Base-by-base conservation (phyloP, 2,329 filamentous ascomycete genomes). In the Ophiocordyceps camponoti-saundersi region DNA sequence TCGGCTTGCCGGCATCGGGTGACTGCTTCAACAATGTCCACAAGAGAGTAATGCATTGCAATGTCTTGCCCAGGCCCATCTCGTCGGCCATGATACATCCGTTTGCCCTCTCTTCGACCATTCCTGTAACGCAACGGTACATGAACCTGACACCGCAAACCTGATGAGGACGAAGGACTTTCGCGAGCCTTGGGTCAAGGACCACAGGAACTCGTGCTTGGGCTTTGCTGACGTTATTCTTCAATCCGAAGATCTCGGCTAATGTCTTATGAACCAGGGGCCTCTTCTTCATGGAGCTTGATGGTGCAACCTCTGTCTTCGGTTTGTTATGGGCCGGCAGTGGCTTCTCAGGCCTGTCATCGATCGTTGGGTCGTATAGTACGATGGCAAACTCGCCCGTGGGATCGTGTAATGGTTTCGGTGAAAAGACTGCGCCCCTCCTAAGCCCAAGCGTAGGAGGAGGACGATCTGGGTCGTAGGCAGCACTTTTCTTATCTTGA, bases 71-170 rank as follows among this genome's bases (percentile, higher is more conserved):
- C 29, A 98, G 69, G 55, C 92, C 92, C 92, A 98, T 98, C 61
- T 95, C 92, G 61, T 98, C 92, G 46, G 92, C 92, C 92, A 98
- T 98, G 61, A 98, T 98, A 65, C 92, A 98, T 2, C 92, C 92
- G 61, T 95, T 85, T 44, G 92, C 92, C 56, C 90, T 90, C 36
- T 83, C 75, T 56, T 96, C 92, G 48, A 96, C 85, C 72, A 96
- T 75, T n/a, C 92, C 92, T 1, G 90, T 96, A 6, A 92, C 88
- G 58, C 87, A 94, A 53, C 79, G 77, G 64, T 96, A 98, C 72
- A 98, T 80, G 63, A 98, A 98, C 68, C 92, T 95, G 52, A 98
- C 92, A 57, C 92, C 92, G 61, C 96, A 92, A 36, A 98, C 83
- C 65, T 98, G 92, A 80, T 98, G 92, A 2, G 92, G 92, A 44